phyloP scores from a whole-genome alignment of 495 filamentous ascomycete genomes.

The Penicillium desertorum region DNA sequence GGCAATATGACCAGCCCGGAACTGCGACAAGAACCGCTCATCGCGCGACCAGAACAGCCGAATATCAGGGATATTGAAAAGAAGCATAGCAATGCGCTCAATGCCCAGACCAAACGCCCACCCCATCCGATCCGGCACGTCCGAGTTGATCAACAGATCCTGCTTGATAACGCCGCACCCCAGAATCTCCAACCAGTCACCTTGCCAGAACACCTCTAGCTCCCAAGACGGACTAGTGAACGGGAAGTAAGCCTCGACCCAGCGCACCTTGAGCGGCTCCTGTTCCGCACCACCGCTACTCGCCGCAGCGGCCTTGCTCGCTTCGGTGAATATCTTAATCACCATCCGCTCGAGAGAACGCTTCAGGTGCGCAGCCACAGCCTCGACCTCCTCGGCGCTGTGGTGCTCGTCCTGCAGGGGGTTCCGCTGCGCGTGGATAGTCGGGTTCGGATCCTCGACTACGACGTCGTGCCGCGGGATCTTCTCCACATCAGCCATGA shows the following conservation, averaged over 20 bases:
- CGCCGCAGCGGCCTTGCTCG: constrained; percentile 61
- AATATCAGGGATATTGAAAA: constrained; percentile 94
- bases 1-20: constrained; percentile 63
- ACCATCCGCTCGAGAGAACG: constrained; percentile 85
- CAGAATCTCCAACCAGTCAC: constrained; percentile 90
- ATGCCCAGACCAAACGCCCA: constrained; percentile 97
- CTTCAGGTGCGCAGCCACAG: constrained; percentile 84
- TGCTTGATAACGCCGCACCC: constrained; percentile 92
- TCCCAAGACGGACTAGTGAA: constrained; percentile 96
- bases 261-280: constrained; percentile 79
- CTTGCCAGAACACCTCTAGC: constrained; percentile 91
- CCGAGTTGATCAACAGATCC: constrained; percentile 71
- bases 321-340: constrained; percentile 81
- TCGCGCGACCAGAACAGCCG: constrained; percentile 96
- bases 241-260: constrained; percentile 95
- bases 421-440: constrained; percentile 75
- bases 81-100: constrained; percentile 92
- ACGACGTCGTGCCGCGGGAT: constrained; percentile 69
- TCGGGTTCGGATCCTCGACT: constrained; percentile 84
- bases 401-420: constrained; percentile 75
- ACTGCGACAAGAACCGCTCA: constrained; percentile 77
- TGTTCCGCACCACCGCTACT: constrained; percentile 47
- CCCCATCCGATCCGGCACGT: constrained; percentile 70
- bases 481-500: constrained; percentile 61
- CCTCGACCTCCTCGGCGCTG: constrained; percentile 72